Percentiles rank a stretch among this genome's conserved stretches.
phyloP scores from a whole-genome alignment of 306 rosid species.

The Astragalus glycyphyllos region DNA sequence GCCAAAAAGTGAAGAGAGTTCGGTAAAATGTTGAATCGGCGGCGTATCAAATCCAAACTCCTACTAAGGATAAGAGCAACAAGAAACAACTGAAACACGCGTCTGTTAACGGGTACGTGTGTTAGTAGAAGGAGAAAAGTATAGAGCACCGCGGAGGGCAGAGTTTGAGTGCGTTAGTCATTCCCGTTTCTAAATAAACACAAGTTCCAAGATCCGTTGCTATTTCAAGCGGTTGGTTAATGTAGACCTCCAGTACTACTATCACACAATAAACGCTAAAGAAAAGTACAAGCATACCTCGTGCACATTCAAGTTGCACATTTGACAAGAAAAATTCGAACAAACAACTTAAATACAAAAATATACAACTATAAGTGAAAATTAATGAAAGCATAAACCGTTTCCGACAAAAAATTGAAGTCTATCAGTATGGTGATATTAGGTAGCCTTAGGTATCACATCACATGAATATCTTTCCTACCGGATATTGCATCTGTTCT shows the following conservation, averaged over 20 bases:
- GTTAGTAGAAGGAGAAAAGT: too few relatives aligned
- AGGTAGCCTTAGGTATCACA: conserved; percentile 37
- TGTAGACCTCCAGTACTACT: too few relatives aligned
- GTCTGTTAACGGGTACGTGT: conserved; percentile 3
- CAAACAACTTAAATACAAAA: conserved; percentile 39
- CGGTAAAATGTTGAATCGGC: neutral
- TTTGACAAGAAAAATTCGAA: conserved; percentile 5
- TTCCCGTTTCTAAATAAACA: neutral
- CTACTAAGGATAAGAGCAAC: neutral
- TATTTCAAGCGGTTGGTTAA: too few relatives aligned
- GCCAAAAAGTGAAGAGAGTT: neutral
- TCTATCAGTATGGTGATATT: conserved; percentile 16
- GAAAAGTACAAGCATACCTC: conserved; percentile 1
- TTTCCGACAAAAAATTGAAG: conserved; percentile 29
- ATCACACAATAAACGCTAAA: too few relatives aligned
- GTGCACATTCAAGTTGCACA: conserved; percentile 25
- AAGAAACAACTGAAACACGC: conserved; percentile 8
- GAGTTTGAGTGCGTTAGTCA: too few relatives aligned
- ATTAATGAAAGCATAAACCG: neutral
- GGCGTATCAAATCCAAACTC: neutral
- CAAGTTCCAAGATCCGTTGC: conserved; percentile 21
- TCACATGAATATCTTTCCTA: conserved; percentile 42
- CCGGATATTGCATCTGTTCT: conserved; percentile 48
- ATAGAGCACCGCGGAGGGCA: too few relatives aligned
- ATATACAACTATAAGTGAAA: conserved; percentile 21